These are phyloP conservation scores for Fusarium multiceps DNA, from an alignment of 2,329 filamentous ascomycete species.

Conservation along the genomic window DNA sequence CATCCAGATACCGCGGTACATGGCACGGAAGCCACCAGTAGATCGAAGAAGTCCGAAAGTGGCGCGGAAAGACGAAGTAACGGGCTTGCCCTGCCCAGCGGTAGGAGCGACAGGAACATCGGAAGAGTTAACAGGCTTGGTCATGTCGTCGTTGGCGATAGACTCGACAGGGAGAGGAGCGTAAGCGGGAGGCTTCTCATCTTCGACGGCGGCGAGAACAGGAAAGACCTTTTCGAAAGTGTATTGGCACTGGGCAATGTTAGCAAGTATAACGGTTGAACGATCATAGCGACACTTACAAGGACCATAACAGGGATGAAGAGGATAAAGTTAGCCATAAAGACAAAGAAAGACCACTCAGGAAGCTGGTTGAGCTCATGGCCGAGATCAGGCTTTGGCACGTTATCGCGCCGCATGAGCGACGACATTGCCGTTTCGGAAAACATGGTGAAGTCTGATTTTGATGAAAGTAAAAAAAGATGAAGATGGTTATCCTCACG, in stretches of 20 bases:
- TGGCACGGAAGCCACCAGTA: constrained; percentile 71
- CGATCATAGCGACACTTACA: constrained; percentile 48
- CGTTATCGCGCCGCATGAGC: constrained; percentile 51
- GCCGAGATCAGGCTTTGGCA: constrained; percentile 19
- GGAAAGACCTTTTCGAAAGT: constrained; percentile 63
- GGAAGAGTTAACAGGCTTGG: constrained; percentile 48
- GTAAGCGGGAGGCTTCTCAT: constrained; percentile 67
- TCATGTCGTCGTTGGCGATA: constrained; percentile 48
- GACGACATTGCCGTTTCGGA: constrained; percentile 21
- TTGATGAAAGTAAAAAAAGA: constrained; percentile 7
- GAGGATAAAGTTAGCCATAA: constrained; percentile 56
- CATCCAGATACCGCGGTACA: constrained; percentile 74
- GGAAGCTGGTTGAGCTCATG: constrained; percentile 17
- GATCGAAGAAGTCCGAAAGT: constrained; percentile 67
- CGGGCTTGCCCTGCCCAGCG: constrained; percentile 33
- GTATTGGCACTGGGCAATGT: constrained; percentile 58
- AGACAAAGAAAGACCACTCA: constrained; percentile 55
- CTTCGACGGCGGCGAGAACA: constrained; percentile 68
- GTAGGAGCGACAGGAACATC: constrained; percentile 41
- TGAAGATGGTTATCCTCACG: constrained; percentile 5
- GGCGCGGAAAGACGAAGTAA: constrained; percentile 64
- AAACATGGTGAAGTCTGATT: constrained; percentile 31
- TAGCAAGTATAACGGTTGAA: neutral
- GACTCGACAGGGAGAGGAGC: constrained; percentile 63
- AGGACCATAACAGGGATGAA: constrained; percentile 59